Evolutionary conservation across 192 early-diverging fungal genomes (phyloP).

Genomic region (Backusella sp.): DNA sequence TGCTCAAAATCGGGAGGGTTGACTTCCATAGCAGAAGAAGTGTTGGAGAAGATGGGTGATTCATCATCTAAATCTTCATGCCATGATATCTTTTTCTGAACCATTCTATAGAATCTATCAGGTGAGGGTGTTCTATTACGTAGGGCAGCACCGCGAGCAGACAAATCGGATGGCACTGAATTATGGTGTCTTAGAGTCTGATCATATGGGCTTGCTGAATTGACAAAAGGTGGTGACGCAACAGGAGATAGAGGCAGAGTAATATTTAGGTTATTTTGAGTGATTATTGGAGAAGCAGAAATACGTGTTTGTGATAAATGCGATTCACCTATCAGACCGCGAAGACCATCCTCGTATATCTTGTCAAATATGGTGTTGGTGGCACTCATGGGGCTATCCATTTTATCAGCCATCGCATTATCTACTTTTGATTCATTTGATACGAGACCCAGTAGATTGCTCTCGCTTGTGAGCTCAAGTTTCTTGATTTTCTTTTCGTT

Average conservation of each 20-base stretch:
- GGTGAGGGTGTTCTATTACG: conserved; percentile 32
- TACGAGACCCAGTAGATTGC: not conserved
- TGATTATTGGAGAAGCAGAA: not conserved
- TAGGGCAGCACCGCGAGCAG: not conserved
- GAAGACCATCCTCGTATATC: conserved; percentile 37
- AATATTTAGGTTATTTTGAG: not conserved
- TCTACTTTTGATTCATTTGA: not conserved
- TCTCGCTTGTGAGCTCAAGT: conserved; percentile 7
- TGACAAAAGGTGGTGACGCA: conserved; percentile 4
- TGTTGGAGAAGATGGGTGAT: conserved; percentile 1
- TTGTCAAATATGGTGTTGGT: conserved; percentile 39
- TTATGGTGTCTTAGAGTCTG: not conserved
- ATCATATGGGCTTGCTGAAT: not conserved
- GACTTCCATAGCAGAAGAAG: not conserved
- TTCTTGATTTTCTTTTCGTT: conserved; percentile 24
- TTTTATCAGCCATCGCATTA: not conserved
- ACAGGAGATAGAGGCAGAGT: conserved; percentile 2
- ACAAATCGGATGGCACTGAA: not conserved
- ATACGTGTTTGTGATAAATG: not conserved
- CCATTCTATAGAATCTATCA: conserved; percentile 33
- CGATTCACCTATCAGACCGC: conserved; percentile 24
- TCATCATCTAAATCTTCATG: conserved; percentile 9
- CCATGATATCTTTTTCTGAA: conserved; percentile 30
- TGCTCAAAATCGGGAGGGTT: conserved; percentile 21
- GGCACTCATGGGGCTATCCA: conserved; percentile 26